Evolutionary conservation across 352 stramenopile species (phyloP).

Genomic region (Halophytophthora batemanensis): DNA sequence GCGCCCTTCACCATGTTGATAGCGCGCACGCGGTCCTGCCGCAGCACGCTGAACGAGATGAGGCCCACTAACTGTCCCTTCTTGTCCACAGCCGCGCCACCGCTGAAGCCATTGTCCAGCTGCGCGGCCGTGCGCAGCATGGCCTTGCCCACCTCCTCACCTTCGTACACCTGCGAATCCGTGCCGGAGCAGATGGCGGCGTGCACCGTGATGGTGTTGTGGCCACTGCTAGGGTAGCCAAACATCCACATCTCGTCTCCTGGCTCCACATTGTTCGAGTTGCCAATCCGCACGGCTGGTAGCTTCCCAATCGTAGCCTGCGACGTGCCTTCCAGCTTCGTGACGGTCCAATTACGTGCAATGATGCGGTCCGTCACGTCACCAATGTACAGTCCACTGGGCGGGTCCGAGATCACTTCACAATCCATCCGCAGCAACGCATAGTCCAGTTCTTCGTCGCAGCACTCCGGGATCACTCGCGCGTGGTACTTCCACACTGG

Average conservation of each 20-base stretch:
- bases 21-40: slow-evolving; percentile 81
- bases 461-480: slow-evolving; percentile 76
- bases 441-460: slow-evolving; percentile 82
- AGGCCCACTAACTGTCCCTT: slow-evolving; percentile 82
- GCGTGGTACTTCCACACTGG: slow-evolving; percentile 86
- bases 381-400: slow-evolving; percentile 86
- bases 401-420: slow-evolving; percentile 82
- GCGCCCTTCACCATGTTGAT: slow-evolving; percentile 90
- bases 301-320: slow-evolving; percentile 69
- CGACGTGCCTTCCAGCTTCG: slow-evolving; percentile 73
- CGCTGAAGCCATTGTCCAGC: slow-evolving; percentile 85
- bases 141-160: slow-evolving; percentile 82
- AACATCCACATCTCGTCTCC: slow-evolving; percentile 92
- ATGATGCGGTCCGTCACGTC: slow-evolving; percentile 87
- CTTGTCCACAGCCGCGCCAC: slow-evolving; percentile 80
- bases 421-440: slow-evolving; percentile 79
- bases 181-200: slow-evolving; percentile 88
- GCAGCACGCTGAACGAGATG: slow-evolving; percentile 85
- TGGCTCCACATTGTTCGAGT: slow-evolving; percentile 87
- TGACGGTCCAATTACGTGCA: slow-evolving; percentile 78
- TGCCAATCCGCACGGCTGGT: slow-evolving; percentile 74
- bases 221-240: slow-evolving; percentile 82
- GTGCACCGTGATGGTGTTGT: slow-evolving; percentile 89
- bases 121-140: slow-evolving; percentile 84
- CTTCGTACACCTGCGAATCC: slow-evolving; percentile 83